Evolutionary conservation across 78 protist genomes (phyloP), one percentile per base, ranked within the genome.

Genomic region (Dictyostelium discoideum): DNA sequence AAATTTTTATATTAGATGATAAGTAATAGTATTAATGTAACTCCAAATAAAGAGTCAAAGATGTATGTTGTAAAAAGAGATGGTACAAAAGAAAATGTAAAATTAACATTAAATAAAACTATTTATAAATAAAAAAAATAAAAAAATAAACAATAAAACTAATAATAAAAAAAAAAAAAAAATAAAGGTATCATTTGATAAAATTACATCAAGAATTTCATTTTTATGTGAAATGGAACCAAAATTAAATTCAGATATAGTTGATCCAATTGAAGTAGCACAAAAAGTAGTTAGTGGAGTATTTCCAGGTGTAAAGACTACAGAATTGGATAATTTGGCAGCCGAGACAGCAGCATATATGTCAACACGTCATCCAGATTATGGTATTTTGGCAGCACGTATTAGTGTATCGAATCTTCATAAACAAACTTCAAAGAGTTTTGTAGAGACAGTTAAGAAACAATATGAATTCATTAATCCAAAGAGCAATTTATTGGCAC

Each of bases 301-400:
- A 20, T 95, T 87, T 86, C 78, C 87, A 24, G 99, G 98, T 46
- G 99, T 99, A 22, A 90, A 96, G 20, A 98, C 99, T 14, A 77
- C 48, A 13, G 95, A 98, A 92, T 96, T 99, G 32, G 99, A 98
- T 84, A 96, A 97, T 78, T 97, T 99, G 9, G 98, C 99, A 4
- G 99, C 99, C 9, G 99, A 99, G 96, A 98, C 99, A 10, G 97
- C 98, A n/a, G 99, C 99, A 11, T 97, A 96, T 93, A 78, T 97
- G 93, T 87, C 98, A 18, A 88, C 98, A 20, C 46, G 85, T 60
- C 99, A 99, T 86, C 99, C 99, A 39, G 99, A 98, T 93, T 99
- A 98, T 96, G 98, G 98, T 40, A 82, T 93, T 0, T 98, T 99
- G 14, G 99, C 99, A 13, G 99, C 99, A 24, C 98, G 99, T 50